Conservation (phyloP, 345 rosid genomes). For the Isatis tinctoria region DNA sequence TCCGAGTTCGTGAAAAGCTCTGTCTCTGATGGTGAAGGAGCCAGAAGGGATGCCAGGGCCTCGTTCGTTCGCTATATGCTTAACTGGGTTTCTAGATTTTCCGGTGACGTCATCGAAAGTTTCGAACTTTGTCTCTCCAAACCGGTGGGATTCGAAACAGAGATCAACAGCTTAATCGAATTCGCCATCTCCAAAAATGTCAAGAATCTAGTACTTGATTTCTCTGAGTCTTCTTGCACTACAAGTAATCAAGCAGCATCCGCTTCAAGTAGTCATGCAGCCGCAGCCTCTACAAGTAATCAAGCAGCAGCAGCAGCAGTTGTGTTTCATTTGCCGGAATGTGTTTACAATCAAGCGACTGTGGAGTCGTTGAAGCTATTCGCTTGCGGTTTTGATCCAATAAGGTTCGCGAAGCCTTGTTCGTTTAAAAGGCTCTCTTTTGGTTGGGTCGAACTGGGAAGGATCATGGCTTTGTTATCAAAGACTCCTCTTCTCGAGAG, state of each 20-base stretch:
- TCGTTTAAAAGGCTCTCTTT: conserved; percentile 27
- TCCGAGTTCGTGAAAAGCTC: background rate
- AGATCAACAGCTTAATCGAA: conserved; percentile 9
- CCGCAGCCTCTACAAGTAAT: background rate
- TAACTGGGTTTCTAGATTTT: conserved; percentile 8
- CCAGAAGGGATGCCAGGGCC: background rate
- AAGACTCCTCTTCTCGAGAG: conserved; percentile 32
- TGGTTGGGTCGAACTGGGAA: conserved; percentile 27
- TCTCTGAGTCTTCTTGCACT: conserved; percentile 31
- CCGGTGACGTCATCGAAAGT: background rate
- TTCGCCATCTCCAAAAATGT: conserved; percentile 23
- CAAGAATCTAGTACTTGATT: conserved; percentile 32
- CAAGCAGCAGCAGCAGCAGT: background rate
- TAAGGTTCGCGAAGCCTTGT: background rate
- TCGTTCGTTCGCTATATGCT: conserved; percentile 12
- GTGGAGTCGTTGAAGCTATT: conserved; percentile 31
- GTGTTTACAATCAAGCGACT: background rate
- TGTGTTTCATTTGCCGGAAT: conserved; percentile 30
- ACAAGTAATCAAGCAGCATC: background rate
- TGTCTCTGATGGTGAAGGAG: background rate
- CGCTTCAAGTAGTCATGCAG: background rate
- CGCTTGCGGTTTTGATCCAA: conserved; percentile 24
- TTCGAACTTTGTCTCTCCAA: conserved; percentile 31
- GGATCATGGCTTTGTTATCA: conserved; percentile 5
- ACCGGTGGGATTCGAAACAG: conserved; percentile 5